A percentile compares a stretch with the other conserved stretches of the same genome.
These are phyloP conservation scores for Alternaria solani DNA, from an alignment of 2,329 filamentous ascomycete species.

Conservation along the genomic window DNA sequence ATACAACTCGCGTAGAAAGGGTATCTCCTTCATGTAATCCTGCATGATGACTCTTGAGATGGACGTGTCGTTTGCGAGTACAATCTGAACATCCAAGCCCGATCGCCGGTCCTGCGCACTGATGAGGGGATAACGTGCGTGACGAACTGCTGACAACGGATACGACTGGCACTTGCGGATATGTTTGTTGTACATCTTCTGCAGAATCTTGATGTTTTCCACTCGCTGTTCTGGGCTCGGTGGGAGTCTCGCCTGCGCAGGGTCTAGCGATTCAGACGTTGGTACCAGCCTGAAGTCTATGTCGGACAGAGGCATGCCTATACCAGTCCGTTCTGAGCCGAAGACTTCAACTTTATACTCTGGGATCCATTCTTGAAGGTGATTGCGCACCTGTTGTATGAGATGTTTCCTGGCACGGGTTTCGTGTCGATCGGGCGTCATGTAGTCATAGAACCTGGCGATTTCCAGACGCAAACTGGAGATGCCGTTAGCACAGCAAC, in stretches of 20 bases:
- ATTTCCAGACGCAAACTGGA: conserved; percentile 41
- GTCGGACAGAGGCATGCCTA: conserved; percentile 63
- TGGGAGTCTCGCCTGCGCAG: conserved; percentile 18
- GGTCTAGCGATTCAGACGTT: conserved; percentile 7
- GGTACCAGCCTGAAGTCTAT: conserved; percentile 58
- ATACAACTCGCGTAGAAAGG: conserved; percentile 60
- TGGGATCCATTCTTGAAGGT: conserved; percentile 31
- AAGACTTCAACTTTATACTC: conserved; percentile 53
- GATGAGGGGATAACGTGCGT: conserved; percentile 53
- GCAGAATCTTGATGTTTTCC: conserved; percentile 9
- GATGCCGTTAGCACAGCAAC: background rate
- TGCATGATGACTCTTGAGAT: conserved; percentile 55
- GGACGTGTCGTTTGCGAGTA: conserved; percentile 54
- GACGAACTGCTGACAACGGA: conserved; percentile 28
- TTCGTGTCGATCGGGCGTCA: conserved; percentile 55
- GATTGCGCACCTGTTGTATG: conserved; percentile 38
- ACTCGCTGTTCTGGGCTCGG: conserved; percentile 23
- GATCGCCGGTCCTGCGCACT: conserved; percentile 55
- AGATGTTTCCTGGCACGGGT: conserved; percentile 47
- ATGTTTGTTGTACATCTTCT: conserved; percentile 5
- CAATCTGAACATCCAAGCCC: conserved; percentile 62
- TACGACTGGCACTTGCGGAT: conserved; percentile 17
- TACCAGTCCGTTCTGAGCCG: conserved; percentile 63
- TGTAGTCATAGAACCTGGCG: conserved; percentile 35
- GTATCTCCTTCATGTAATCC: conserved; percentile 59